Evolutionary conservation across 2,329 filamentous ascomycete genomes (phyloP), one percentile per base, ranked within the genome.

Genomic region (Aspergillus transmontanensis): DNA sequence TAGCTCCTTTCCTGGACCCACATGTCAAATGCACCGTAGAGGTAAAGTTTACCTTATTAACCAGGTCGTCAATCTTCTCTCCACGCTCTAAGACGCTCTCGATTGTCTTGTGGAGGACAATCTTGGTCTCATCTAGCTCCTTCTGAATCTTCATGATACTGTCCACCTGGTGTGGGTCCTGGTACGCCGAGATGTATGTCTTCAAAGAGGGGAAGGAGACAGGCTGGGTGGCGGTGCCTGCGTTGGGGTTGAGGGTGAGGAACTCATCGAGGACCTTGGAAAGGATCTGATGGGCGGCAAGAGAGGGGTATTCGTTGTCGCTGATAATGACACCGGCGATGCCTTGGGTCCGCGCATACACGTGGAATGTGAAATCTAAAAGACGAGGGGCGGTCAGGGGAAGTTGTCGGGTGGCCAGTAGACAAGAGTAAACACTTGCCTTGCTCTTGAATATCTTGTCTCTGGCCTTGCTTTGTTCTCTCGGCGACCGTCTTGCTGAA

Each of bases 41-140:
- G 12, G n/a, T 6, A 23, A 4, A 4, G 6, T n/a, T 2, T 55
- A 55, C 51, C 34, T 98, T 98, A 68, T 90, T 89, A 53, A 98
- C 94, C 71, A 99, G 81, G 72, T 91, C 92, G 75, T 98, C 94
- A 70, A 99, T 93, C 86, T 97, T 98, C 87, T 98, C 94, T 48
- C 94, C 95, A 66, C 95, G 87, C 83, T 97, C 90, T 73, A 97
- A 45, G n/a, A 67, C 65, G 34, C 63, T 69, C 83, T 96, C 91
- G 72, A 97, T 97, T 51, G 95, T 97, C 87, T 98, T 96, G 82
- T 98, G 93, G 72, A 99, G 85, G 64, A 97, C 90, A 75, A 96
- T 94, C 86, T 97, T 98, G 65, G 94, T 98, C 85, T 97, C 94
- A 75, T 98, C 94, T 65, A 99, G 85, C 82, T 99, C 93, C 81